Evolutionary conservation across 345 rosid species (phyloP), one percentile per base, ranked within the genome.

Genomic region (Zanthoxylum bungeanum): DNA sequence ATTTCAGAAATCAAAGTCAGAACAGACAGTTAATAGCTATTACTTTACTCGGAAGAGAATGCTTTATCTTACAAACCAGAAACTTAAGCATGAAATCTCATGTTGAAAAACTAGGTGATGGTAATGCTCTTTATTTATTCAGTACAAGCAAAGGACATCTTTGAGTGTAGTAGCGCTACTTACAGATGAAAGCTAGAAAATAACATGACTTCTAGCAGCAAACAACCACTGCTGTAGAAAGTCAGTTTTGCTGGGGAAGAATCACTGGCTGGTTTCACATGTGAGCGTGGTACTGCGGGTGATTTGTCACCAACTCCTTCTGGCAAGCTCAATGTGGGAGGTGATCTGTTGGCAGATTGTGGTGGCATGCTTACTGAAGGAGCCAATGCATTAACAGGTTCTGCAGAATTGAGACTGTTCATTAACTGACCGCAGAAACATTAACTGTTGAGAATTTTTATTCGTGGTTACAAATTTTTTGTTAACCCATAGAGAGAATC

Each of bases 281-380:
- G 28, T 25, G 68, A 61, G 24, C 27, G 40, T 31, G 70, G 73
- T 39, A 77, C 61, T 59, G 77, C 47, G 51, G 78, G 62, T 47
- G 86, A 49, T 21, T 69, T 30, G 1, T 21, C 46, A 19, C 66
- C 60, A 34, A 78, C 10, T 25, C 60, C 77, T 3, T 85, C 79
- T 34, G 77, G 60, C 16, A 31, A 60, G 57, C 62, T 72, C 11
- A 62, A 74, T 37, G 82, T 40, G 39, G n/a, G 42, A 14, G 81
- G 66, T 25, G 84, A 60, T 28, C 12, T 60, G 12, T 27, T 58
- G 51, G 22, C 70, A 3, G 73, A 1, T 63, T 71, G 79, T 7
- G 78, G 68, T 30, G 79, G 64, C 56, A 62, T 55, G 36, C 63
- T 74, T 2, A 52, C 11, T 0, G 81, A 75, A 66, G 66, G 73